Evolutionary conservation across 257 asterid species (phyloP), one percentile per base, ranked within the genome.

Genomic region (Nicotiana tabacum): DNA sequence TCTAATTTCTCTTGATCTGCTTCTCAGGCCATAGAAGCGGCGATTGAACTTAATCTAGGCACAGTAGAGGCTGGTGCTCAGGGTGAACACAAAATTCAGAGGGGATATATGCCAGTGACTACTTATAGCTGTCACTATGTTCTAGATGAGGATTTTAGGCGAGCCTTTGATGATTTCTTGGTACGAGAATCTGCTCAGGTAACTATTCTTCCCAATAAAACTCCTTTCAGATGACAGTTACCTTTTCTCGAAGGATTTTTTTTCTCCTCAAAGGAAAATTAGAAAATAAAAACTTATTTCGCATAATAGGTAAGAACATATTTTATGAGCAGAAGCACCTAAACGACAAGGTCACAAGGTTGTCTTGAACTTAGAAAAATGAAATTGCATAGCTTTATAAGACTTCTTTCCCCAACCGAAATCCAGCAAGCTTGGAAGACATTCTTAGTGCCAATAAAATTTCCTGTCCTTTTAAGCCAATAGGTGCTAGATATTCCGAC

Each of bases 11-110:
- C 77, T 66, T 65, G n/a, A 64, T 74, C 79, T 48, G 39, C 78
- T 37, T 70, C 76, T 85, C 92, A 96, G 99, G 99, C 98, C 55
- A 94, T 96, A 83, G 98, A 96, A 83, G 98, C 99, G 80, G 99
- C 98, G 7, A 96, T 96, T 67, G 99, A 94, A 83, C 91, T 90
- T 60, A 90, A 92, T 70, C 99, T 96, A 48, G 89, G 83, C 84
- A 92, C 83, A 85, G 97, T 96, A 66, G 98, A 96, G 89, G 99
- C 99, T 30, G 99, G 99, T 78, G 99, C 99, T 51, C 99, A 96
- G 85, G 99, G 99, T 6, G 99, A 96, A 87, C 99, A 96, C 83
- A 96, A 96, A 87, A 94, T 96, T 82, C 98, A 94, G 87, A 88
- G 99, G 88, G 99, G 99, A 9, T 96, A 96, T 86, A 84, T 94